Evolutionary conservation across 441 rosid species (phyloP).

Genomic region (Oxalis stricta): DNA sequence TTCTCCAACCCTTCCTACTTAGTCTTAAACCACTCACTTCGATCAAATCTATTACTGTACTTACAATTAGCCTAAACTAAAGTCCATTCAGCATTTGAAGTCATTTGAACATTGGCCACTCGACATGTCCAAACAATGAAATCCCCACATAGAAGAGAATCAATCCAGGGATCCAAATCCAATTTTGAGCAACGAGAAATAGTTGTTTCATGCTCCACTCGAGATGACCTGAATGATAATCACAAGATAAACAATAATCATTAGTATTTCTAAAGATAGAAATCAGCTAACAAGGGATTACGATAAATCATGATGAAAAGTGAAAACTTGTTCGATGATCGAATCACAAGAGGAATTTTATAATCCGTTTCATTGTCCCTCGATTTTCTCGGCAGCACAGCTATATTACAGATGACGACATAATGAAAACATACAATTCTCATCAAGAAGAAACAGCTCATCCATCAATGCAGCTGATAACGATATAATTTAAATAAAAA

Average conservation of each 20-base stretch:
- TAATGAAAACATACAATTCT: constrained; percentile 3
- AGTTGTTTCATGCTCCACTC: constrained; percentile 3
- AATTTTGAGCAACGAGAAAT: constrained; percentile 6
- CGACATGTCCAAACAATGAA: too few species aligned
- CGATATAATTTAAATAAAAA: too few species aligned
- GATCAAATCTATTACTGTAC: constrained; percentile 1
- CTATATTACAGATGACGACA: constrained; percentile 5
- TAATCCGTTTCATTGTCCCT: too few species aligned
- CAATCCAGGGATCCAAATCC: constrained; percentile 4
- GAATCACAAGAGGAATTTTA: constrained; percentile 1
- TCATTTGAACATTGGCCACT: too few species aligned
- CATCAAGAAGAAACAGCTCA: too few species aligned
- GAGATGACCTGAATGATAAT: constrained; percentile 12
- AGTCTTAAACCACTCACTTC: neutral
- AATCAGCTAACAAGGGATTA: neutral
- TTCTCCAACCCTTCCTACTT: constrained; percentile 1
- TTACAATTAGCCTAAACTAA: constrained; percentile 7
- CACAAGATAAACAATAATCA: constrained; percentile 1
- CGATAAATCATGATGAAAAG: neutral
- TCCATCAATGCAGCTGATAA: too few species aligned
- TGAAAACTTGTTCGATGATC: neutral
- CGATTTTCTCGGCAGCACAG: constrained; percentile 1
- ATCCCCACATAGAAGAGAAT: too few species aligned
- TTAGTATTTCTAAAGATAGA: constrained; percentile 1
- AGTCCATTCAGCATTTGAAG: constrained; percentile 11